Evolutionary conservation across 148 eudicot genomes (phyloP).

Genomic region (Fagopyrum tataricum): DNA sequence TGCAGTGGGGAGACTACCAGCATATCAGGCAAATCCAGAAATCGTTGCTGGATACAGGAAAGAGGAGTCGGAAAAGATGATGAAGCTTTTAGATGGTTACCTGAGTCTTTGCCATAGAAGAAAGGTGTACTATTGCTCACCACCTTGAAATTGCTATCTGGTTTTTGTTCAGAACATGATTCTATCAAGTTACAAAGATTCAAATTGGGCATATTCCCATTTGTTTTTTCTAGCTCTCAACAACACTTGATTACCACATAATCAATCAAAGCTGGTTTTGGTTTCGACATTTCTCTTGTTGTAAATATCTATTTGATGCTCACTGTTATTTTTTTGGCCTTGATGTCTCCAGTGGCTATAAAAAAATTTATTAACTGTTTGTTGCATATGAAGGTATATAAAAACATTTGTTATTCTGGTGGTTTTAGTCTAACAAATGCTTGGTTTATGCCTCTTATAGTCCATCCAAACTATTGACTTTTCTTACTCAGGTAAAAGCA

Average conservation of each 20-base stretch:
- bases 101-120: slow-evolving; percentile 34
- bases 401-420: too few relatives aligned
- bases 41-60: slow-evolving; percentile 52
- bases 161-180: not conserved
- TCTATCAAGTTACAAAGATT: not conserved
- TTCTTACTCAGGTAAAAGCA: slow-evolving; percentile 42
- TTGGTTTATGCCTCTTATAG: too few relatives aligned
- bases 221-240: too few relatives aligned
- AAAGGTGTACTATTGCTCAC: slow-evolving; percentile 31
- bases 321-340: not conserved
- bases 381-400: not conserved
- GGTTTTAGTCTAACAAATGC: too few relatives aligned
- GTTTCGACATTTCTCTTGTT: not conserved
- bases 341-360: too few relatives aligned
- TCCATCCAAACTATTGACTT: not conserved
- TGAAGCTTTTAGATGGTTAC: slow-evolving; percentile 42
- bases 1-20: slow-evolving; percentile 86
- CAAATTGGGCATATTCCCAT: not conserved
- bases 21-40: slow-evolving; percentile 42
- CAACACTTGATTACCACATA: too few relatives aligned
- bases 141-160: not conserved
- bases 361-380: not conserved
- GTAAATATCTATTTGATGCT: not conserved
- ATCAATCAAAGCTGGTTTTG: too few relatives aligned
- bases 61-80: slow-evolving; percentile 47